These are phyloP conservation scores for Phaffomyces opuntiae DNA, from an alignment of 805 yeast species.

Conservation along the genomic window DNA sequence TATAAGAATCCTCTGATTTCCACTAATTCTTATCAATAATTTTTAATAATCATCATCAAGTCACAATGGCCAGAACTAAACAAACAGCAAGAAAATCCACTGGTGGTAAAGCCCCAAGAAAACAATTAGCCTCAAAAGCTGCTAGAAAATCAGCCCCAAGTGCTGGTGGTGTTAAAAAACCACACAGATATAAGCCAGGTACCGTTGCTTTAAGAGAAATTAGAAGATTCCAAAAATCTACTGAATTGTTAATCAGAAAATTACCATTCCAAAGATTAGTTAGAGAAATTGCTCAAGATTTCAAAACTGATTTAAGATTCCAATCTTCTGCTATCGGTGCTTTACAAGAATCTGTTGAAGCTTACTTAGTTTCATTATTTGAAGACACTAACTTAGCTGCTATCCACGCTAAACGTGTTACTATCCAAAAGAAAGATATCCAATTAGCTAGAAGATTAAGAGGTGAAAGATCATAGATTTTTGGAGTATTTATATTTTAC, in stretches of 20 bases:
- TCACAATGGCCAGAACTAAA: slow-evolving; percentile 81
- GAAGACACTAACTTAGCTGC: slow-evolving; percentile 99
- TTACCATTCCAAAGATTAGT: slow-evolving; percentile 97
- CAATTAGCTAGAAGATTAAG: slow-evolving; percentile 97
- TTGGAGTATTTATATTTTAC: slow-evolving; percentile 3
- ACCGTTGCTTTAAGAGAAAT: slow-evolving; percentile 95
- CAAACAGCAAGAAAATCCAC: slow-evolving; percentile 94
- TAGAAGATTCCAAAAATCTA: slow-evolving; percentile 94
- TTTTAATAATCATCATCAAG: slow-evolving; percentile 6
- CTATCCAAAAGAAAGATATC: slow-evolving; percentile 97
- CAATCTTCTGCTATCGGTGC: slow-evolving; percentile 98
- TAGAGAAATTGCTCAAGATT: slow-evolving; percentile 92
- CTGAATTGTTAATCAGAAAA: slow-evolving; percentile 91
- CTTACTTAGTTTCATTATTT: slow-evolving; percentile 90
- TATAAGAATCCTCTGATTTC: neutral
- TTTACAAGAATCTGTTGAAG: slow-evolving; percentile 97
- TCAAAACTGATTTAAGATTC: slow-evolving; percentile 90
- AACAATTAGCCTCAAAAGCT: slow-evolving; percentile 86
- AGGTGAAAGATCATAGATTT: slow-evolving; percentile 80
- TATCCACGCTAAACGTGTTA: slow-evolving; percentile 97
- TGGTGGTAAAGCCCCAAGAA: slow-evolving; percentile 96
- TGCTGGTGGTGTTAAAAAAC: slow-evolving; percentile 89
- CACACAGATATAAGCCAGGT: slow-evolving; percentile 97
- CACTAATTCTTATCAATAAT: neutral
- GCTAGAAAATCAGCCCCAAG: slow-evolving; percentile 92